Conservation (phyloP, 148 eudicot genomes). For the Arctostaphylos glauca region DNA sequence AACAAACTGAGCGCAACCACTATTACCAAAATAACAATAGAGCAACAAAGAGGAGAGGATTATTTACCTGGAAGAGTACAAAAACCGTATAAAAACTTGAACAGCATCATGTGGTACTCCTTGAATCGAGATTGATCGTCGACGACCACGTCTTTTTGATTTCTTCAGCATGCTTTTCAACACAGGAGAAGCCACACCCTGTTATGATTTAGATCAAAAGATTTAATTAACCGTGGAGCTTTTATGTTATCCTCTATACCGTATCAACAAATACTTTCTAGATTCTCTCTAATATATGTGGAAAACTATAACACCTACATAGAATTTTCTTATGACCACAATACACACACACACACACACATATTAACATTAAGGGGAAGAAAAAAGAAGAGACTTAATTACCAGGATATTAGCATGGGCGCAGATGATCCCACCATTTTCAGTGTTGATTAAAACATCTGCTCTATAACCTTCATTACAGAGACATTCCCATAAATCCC, state of each 20-base stretch:
- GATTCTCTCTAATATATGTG: neutral
- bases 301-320: neutral
- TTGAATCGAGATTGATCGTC: constrained; percentile 52
- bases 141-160: constrained; percentile 35
- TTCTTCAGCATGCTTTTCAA: constrained; percentile 59
- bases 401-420: constrained; percentile 85
- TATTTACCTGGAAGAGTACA: constrained; percentile 81
- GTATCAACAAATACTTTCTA: neutral
- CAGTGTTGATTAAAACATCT: constrained; percentile 62
- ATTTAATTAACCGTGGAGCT: no score
- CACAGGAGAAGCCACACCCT: constrained; percentile 88
- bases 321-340: neutral
- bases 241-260: neutral
- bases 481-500: constrained; percentile 64
- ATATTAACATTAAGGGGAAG: neutral
- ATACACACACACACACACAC: no score
- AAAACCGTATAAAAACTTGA: constrained; percentile 65
- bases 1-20: neutral
- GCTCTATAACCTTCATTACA: constrained; percentile 83
- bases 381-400: constrained; percentile 20
- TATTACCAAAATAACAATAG: no score
- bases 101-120: constrained; percentile 92
- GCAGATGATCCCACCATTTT: constrained; percentile 54
- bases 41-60: neutral
- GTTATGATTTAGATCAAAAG: neutral